A percentile compares a stretch with the other conserved stretches of the same genome.
Conservation (phyloP, 768 basidiomycete species). For the Kwoniella shandongensis region DNA sequence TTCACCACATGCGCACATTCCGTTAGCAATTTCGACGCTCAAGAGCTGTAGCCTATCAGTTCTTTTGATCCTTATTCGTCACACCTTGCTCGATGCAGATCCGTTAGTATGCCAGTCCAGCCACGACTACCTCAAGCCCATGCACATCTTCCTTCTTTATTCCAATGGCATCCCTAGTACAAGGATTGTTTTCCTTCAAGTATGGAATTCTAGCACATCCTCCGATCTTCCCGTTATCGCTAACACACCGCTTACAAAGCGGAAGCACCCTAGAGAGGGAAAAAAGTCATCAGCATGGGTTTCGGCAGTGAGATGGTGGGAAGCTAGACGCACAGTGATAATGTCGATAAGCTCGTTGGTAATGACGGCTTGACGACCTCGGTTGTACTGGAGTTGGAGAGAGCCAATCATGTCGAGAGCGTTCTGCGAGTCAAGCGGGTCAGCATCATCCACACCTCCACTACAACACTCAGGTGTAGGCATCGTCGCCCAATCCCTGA, state of each 20-base stretch:
- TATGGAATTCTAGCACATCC: background rate
- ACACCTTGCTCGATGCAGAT: too few relatives aligned
- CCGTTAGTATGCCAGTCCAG: too few relatives aligned
- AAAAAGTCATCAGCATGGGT: background rate
- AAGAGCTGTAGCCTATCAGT: too few relatives aligned
- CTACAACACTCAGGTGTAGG: background rate
- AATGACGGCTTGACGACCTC: constrained; percentile 96
- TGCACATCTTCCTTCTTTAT: constrained; percentile 23
- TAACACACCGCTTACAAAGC: constrained; percentile 36
- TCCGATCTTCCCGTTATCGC: background rate
- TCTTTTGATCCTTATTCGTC: too few relatives aligned
- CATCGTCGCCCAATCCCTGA: too few relatives aligned
- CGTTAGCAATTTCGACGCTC: too few relatives aligned
- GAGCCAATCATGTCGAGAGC: constrained; percentile 86
- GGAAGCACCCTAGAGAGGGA: constrained; percentile 34
- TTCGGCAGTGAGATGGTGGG: background rate
- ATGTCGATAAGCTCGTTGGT: constrained; percentile 59
- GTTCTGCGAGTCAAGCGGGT: constrained; percentile 58
- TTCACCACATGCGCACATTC: too few relatives aligned
- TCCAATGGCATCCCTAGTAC: constrained; percentile 21
- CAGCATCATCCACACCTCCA: background rate
- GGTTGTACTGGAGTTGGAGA: constrained; percentile 93
- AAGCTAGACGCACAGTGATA: constrained; percentile 50
- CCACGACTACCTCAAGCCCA: too few relatives aligned
- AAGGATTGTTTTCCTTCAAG: constrained; percentile 7